phyloP scores from a whole-genome alignment of 306 rosid genomes.

The Canavalia gladiata region DNA sequence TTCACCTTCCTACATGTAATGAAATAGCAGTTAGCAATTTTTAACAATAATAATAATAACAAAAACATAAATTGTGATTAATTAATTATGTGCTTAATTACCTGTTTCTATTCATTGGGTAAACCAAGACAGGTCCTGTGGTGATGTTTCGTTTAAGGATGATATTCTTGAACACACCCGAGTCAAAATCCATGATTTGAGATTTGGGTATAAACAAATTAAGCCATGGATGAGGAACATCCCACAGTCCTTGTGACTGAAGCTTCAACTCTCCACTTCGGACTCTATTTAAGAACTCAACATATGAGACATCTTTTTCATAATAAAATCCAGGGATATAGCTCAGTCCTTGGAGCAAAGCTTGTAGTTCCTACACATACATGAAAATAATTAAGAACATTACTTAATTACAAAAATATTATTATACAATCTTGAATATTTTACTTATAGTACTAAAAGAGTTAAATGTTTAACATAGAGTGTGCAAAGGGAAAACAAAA shows the following conservation, averaged over 20 bases:
- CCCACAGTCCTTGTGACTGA: conserved; percentile 83
- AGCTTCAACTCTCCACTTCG: conserved; percentile 75
- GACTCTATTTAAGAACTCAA: conserved; percentile 79
- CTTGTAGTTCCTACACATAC: conserved; percentile 60
- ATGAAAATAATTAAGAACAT: background rate
- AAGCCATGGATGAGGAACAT: conserved; percentile 97
- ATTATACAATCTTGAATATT: background rate
- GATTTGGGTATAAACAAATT: conserved; percentile 83
- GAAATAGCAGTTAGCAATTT: conserved; percentile 7
- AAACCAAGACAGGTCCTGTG: conserved; percentile 75
- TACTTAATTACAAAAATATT: background rate
- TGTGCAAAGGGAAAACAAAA: background rate
- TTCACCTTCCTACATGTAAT: background rate
- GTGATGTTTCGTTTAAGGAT: conserved; percentile 73
- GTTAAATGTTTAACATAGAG: background rate
- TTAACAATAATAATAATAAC: too few species aligned
- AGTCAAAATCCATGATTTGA: conserved; percentile 66
- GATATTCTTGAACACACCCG: conserved; percentile 68
- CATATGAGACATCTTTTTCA: conserved; percentile 66
- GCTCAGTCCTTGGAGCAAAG: conserved; percentile 57
- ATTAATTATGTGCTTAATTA: conserved; percentile 44
- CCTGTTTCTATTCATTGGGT: conserved; percentile 88
- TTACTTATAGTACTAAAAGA: background rate
- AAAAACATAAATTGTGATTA: background rate
- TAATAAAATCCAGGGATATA: conserved; percentile 67